phyloP scores from a whole-genome alignment of 768 basidiomycete genomes.

The Boletus subparvulus region DNA sequence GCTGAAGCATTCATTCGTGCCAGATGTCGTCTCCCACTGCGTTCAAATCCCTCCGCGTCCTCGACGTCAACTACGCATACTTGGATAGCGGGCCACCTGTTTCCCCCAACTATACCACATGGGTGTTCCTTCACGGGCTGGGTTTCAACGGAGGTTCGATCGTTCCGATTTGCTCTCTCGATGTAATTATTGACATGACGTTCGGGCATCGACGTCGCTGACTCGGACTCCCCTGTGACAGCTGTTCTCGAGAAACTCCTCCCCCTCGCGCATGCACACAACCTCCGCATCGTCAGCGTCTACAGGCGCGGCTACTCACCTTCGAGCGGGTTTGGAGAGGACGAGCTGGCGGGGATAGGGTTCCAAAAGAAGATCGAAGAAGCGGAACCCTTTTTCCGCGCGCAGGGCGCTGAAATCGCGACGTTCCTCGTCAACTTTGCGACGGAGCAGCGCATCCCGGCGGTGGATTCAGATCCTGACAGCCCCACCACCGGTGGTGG shows the following conservation, averaged over 20 bases:
- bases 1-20: too few relatives aligned
- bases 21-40: slow-evolving; percentile 3
- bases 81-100: slow-evolving; percentile 21
- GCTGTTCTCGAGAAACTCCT: slow-evolving; percentile 20
- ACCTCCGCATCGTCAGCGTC: slow-evolving; percentile 24
- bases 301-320: slow-evolving; percentile 29
- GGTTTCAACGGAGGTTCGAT: slow-evolving; percentile 23
- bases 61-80: slow-evolving; percentile 20
- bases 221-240: not conserved
- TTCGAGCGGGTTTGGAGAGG: slow-evolving; percentile 22
- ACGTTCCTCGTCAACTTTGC: slow-evolving; percentile 20
- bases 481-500: slow-evolving; percentile 6
- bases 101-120: slow-evolving; percentile 21
- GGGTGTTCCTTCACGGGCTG: slow-evolving; percentile 22
- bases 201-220: not conserved
- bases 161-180: not conserved
- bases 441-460: slow-evolving; percentile 13
- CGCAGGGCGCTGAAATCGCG: slow-evolving; percentile 20
- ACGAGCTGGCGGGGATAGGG: slow-evolving; percentile 12
- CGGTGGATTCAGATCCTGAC: slow-evolving; percentile 3
- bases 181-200: too few relatives aligned
- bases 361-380: slow-evolving; percentile 16
- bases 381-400: slow-evolving; percentile 11
- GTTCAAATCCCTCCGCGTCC: slow-evolving; percentile 12
- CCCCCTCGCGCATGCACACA: slow-evolving; percentile 21